phyloP scores from a whole-genome alignment of 306 rosid species.

The Lathyrus oleraceus region DNA sequence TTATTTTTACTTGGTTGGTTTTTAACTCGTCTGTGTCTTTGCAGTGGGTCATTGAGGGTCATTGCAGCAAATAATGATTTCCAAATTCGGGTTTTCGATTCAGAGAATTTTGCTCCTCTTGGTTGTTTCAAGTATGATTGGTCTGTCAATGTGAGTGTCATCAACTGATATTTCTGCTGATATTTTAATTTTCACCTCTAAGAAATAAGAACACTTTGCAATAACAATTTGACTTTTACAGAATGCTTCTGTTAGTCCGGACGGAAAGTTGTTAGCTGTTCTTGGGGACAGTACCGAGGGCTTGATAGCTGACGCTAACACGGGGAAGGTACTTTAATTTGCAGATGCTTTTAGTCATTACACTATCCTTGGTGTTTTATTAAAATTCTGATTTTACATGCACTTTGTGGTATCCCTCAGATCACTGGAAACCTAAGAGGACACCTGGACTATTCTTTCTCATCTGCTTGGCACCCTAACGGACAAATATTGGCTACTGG shows the following conservation, averaged over 20 bases:
- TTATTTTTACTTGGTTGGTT: not conserved
- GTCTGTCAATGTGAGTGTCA: conserved; percentile 90
- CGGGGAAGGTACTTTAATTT: conserved; percentile 57
- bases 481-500: conserved; percentile 87
- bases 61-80: conserved; percentile 88
- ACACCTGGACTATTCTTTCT: conserved; percentile 84
- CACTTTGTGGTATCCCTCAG: conserved; percentile 37
- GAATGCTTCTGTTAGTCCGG: conserved; percentile 81
- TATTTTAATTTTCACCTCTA: not conserved
- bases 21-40: conserved; percentile 31
- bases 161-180: conserved; percentile 17
- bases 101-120: conserved; percentile 60
- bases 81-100: conserved; percentile 71
- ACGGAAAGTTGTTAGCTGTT: conserved; percentile 75
- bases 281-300: conserved; percentile 88
- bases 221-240: conserved; percentile 34
- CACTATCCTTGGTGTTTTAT: not conserved
- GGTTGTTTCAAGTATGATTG: conserved; percentile 72
- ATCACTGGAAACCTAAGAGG: conserved; percentile 67
- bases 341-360: not conserved
- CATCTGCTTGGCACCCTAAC: conserved; percentile 98
- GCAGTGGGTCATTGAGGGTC: conserved; percentile 74
- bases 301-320: conserved; percentile 70
- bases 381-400: not conserved
- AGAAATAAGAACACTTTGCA: not conserved